phyloP scores from a whole-genome alignment of 2,329 filamentous ascomycete genomes.

The Pseudogymnoascus sp. region DNA sequence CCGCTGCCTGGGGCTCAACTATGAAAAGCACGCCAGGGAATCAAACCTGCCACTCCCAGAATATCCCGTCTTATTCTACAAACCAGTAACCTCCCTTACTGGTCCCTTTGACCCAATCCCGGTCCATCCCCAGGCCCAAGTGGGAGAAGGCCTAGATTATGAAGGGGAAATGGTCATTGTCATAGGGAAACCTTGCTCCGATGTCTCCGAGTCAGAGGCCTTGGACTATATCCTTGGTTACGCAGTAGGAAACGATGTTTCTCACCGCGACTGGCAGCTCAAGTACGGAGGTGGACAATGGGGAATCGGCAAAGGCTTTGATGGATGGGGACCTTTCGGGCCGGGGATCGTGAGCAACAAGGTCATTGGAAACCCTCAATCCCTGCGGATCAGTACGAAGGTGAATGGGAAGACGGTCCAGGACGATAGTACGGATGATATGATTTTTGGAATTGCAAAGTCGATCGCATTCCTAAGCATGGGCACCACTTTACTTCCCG shows the following conservation, averaged over 20 bases:
- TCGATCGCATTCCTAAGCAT: conserved; percentile 52
- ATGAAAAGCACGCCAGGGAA: conserved; percentile 63
- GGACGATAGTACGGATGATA: conserved; percentile 49
- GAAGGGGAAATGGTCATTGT: conserved; percentile 71
- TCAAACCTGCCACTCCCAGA: conserved; percentile 60
- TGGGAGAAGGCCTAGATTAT: conserved; percentile 62
- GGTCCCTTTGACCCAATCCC: conserved; percentile 61
- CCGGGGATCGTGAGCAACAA: conserved; percentile 58
- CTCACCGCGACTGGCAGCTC: conserved; percentile 69
- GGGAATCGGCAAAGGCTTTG: conserved; percentile 65
- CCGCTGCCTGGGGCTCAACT: conserved; percentile 64
- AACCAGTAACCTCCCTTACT: conserved; percentile 57
- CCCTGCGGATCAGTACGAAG: conserved; percentile 47
- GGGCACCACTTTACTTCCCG: conserved; percentile 55
- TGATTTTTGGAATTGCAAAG: conserved; percentile 55
- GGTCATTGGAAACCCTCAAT: conserved; percentile 50
- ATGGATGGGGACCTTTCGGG: conserved; percentile 67
- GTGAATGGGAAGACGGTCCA: conserved; percentile 53
- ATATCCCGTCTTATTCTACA: conserved; percentile 68
- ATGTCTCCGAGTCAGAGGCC: conserved; percentile 58
- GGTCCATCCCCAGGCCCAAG: conserved; percentile 56
- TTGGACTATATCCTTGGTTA: conserved; percentile 70
- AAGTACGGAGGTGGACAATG: conserved; percentile 61
- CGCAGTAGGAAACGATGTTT: conserved; percentile 70
- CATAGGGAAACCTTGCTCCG: conserved; percentile 57